These are phyloP conservation scores for Gastrolobium bilobum DNA, from an alignment of 306 rosid species.

Conservation along the genomic window DNA sequence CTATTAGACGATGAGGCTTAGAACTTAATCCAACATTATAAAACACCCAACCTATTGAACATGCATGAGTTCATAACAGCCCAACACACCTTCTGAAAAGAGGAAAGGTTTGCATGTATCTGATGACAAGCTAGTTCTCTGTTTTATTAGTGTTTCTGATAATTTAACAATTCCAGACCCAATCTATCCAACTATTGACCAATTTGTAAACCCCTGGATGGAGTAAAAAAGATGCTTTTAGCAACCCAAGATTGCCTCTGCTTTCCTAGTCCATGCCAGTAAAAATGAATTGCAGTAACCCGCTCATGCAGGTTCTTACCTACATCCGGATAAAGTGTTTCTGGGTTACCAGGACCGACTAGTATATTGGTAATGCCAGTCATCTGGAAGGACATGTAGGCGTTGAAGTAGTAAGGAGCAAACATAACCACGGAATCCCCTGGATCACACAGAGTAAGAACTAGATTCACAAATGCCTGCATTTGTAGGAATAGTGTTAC, in stretches of 20 bases:
- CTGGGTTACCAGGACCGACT: conserved; percentile 83
- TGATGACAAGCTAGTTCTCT: no score
- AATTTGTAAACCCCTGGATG: neutral
- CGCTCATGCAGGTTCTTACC: conserved; percentile 46
- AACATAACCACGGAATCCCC: conserved; percentile 94
- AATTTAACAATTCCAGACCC: neutral
- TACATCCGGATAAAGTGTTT: conserved; percentile 91
- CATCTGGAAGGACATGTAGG: conserved; percentile 97
- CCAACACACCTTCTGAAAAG: conserved; percentile 20
- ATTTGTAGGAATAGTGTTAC: conserved; percentile 34
- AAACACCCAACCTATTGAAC: conserved; percentile 2
- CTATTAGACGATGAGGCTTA: conserved; percentile 3
- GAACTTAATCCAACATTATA: conserved; percentile 6
- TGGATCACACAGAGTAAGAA: conserved; percentile 93
- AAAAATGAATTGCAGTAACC: no score
- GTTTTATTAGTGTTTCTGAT: no score
- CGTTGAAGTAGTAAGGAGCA: conserved; percentile 94
- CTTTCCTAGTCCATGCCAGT: conserved; percentile 30
- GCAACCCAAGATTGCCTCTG: conserved; percentile 19
- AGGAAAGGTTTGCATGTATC: conserved; percentile 6
- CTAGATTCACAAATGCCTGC: conserved; percentile 98
- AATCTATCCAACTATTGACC: conserved; percentile 10
- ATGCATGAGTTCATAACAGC: neutral
- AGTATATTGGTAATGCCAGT: conserved; percentile 88
- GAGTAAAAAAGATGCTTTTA: conserved; percentile 10